Evolutionary conservation across 306 rosid species (phyloP).

Genomic region (Calophaca sinica): DNA sequence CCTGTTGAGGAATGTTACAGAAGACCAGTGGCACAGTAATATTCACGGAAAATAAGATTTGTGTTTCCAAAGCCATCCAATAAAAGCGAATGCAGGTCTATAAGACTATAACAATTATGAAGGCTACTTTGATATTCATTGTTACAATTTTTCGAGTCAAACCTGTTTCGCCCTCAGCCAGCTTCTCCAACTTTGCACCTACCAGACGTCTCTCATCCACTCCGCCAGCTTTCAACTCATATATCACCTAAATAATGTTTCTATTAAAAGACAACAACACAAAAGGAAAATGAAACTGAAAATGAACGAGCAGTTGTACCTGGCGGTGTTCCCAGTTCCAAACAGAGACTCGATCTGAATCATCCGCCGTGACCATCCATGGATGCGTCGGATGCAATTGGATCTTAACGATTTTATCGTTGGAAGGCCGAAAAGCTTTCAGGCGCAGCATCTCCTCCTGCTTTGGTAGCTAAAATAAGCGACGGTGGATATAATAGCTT

Average conservation of each 20-base stretch:
- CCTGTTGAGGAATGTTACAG: background rate
- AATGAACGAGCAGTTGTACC: conserved; percentile 52
- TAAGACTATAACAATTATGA: background rate
- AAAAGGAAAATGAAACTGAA: background rate
- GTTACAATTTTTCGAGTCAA: conserved; percentile 1
- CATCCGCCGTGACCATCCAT: conserved; percentile 98
- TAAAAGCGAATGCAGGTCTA: conserved; percentile 34
- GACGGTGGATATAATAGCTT: conserved; percentile 13
- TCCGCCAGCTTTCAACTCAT: conserved; percentile 99
- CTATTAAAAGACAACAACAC: background rate
- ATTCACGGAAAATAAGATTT: conserved; percentile 19
- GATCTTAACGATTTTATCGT: conserved; percentile 92
- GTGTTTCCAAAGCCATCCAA: conserved; percentile 12
- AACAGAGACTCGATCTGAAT: conserved; percentile 94
- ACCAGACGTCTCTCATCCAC: conserved; percentile 95
- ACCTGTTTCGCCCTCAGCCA: conserved; percentile 99
- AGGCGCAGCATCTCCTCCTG: conserved; percentile 73
- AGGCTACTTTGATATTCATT: background rate
- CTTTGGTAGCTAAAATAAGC: conserved; percentile 24
- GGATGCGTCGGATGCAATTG: conserved; percentile 99
- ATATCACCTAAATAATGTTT: conserved; percentile 67
- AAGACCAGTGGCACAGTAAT: conserved; percentile 9
- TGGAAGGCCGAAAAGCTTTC: conserved; percentile 83
- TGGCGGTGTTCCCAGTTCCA: conserved; percentile 99
- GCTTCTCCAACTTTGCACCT: conserved; percentile 96